Base-by-base conservation (phyloP, 1,139 yeast genomes). In the Sugiyamaella xylanicola region DNA sequence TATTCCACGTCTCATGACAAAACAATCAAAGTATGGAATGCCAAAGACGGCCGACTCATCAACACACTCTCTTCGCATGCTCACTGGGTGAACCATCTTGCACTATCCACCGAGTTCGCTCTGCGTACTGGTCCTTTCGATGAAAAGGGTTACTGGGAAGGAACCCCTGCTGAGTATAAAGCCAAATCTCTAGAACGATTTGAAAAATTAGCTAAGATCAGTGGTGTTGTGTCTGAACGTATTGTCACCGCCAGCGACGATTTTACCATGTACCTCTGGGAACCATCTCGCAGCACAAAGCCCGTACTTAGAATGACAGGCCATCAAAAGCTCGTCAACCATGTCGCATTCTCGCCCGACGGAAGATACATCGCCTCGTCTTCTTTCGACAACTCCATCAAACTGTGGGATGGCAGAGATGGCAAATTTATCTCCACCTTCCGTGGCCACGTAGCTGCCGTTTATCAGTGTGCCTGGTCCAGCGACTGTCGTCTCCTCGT, bases 381-480 rank as follows among this genome's bases (percentile, higher is more conserved):
- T 4, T 90, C 98, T 1, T 93, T 93, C 69, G 99, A 93, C 71
- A 93, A 93, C 71, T 88, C 96, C 1, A 84, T 95, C 63, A 93
- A 93, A 72, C 75, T 93, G 52, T 93, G 99, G 99, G 97, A 92
- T 69, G 99, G 98, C 29, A 75, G 89, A 61, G 87, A 88, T 59
- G 99, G 99, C 40, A 87, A 87, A 54, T 93, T 92, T 64, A 74
- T 93, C 43, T 84, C 96, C 4, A 91, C 98, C 0, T 83, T 95
- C 66, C 79, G 99, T 62, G 99, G 99, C 2, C 99, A 93, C 70
- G 99, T 93, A 58, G 97, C 98, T 0, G 91, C 98, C 2, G 99
- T 93, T 0, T 93, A 93, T 70, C 98, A 92, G 73, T 91, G 96
- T n/a, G 91, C 98, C 0, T 93, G 99, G 99, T 90, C 97, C 2